A percentile compares a stretch with the other conserved stretches of the same genome.
phyloP scores from a whole-genome alignment of 495 filamentous ascomycete genomes.

The Geopyxis carbonaria region DNA sequence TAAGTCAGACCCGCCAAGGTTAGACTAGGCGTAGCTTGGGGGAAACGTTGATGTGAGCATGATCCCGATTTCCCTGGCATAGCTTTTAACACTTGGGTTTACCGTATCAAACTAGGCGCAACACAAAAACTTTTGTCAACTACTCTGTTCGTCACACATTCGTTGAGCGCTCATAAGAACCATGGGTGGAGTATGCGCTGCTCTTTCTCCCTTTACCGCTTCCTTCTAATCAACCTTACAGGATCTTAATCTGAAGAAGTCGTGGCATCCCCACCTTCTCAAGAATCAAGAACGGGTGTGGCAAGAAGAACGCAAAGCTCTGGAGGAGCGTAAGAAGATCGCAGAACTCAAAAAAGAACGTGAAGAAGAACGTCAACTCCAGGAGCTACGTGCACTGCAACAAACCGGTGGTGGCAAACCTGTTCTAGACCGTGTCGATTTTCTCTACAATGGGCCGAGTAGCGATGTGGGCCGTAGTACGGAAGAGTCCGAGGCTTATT shows the following conservation, averaged over 20 bases:
- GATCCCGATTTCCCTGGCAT: no score
- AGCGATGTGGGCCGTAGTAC: conserved; percentile 61
- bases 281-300: conserved; percentile 72
- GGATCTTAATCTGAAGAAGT: conserved; percentile 93
- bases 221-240: conserved; percentile 1
- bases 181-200: neutral
- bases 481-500: conserved; percentile 86
- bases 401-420: conserved; percentile 72
- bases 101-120: no score
- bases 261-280: conserved; percentile 76
- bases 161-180: no score
- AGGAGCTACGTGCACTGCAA: conserved; percentile 78
- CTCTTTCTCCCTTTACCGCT: neutral
- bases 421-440: conserved; percentile 67
- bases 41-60: no score
- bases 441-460: conserved; percentile 89
- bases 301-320: conserved; percentile 77
- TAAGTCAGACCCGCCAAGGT: no score
- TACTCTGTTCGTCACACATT: conserved; percentile 9
- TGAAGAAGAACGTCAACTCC: conserved; percentile 79
- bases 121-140: no score
- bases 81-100: no score
- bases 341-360: conserved; percentile 78
- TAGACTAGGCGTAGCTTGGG: no score
- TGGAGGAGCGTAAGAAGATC: conserved; percentile 84